A percentile compares a stretch with the other conserved stretches of the same genome.
Conservation (phyloP, 2,329 filamentous ascomycete genomes). For the Colletotrichum sp. region DNA sequence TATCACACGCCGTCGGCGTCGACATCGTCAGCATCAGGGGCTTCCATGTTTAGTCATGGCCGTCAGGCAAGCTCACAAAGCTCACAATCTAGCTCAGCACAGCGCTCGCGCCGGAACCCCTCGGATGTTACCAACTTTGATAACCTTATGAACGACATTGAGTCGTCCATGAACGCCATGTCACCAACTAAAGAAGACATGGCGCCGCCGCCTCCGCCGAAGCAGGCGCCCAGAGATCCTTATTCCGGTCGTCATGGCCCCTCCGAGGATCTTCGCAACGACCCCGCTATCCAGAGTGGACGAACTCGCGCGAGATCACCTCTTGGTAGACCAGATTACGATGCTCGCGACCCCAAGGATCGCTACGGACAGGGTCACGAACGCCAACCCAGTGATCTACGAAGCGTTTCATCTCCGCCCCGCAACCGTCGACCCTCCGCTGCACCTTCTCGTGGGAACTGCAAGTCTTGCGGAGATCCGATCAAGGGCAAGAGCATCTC, state of each 20-base stretch:
- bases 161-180: slow-evolving; percentile 52
- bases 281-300: slow-evolving; percentile 32
- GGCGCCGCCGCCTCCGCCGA: slow-evolving; percentile 24
- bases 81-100: slow-evolving; percentile 61
- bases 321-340: slow-evolving; percentile 25
- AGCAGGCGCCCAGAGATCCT: slow-evolving; percentile 22
- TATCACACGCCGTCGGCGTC: slow-evolving; percentile 71
- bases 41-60: slow-evolving; percentile 63
- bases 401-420: slow-evolving; percentile 24
- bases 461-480: slow-evolving; percentile 78
- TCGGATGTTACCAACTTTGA: slow-evolving; percentile 54
- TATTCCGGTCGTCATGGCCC: slow-evolving; percentile 6
- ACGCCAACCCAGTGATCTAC: slow-evolving; percentile 8
- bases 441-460: slow-evolving; percentile 69
- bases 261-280: slow-evolving; percentile 33
- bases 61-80: slow-evolving; percentile 67
- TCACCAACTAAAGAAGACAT: slow-evolving; percentile 32
- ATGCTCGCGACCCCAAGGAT: slow-evolving; percentile 16
- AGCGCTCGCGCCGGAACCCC: slow-evolving; percentile 37
- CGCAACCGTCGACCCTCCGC: slow-evolving; percentile 28
- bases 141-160: slow-evolving; percentile 60
- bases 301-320: slow-evolving; percentile 26
- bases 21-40: slow-evolving; percentile 69
- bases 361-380: slow-evolving; percentile 4
- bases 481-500: slow-evolving; percentile 94